A percentile compares a stretch with the other conserved stretches of the same genome.
Conservation (phyloP, 805 yeast genomes). For the Teunomyces cretensis region DNA sequence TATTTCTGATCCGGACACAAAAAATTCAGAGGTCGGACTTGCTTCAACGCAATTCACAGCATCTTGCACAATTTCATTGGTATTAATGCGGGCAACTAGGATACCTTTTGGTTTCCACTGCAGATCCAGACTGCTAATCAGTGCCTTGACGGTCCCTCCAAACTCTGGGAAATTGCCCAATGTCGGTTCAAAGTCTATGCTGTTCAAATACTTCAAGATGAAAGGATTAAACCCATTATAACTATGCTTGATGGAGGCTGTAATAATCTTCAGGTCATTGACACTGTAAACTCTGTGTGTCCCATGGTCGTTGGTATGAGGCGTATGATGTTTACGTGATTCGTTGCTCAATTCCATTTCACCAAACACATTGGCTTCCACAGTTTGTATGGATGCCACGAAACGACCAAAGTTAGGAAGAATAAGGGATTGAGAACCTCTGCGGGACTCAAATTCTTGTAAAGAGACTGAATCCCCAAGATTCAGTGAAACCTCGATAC, state of each 20-base stretch:
- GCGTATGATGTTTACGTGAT: slow-evolving; percentile 14
- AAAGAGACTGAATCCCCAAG: slow-evolving; percentile 12
- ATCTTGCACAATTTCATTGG: slow-evolving; percentile 31
- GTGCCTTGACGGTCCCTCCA: slow-evolving; percentile 38
- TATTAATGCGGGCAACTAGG: slow-evolving; percentile 59
- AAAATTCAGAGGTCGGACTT: slow-evolving; percentile 61
- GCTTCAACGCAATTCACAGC: slow-evolving; percentile 56
- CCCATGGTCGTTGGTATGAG: slow-evolving; percentile 15
- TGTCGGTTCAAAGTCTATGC: slow-evolving; percentile 54
- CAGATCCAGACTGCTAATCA: background rate
- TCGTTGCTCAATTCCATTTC: slow-evolving; percentile 41
- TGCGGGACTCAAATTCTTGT: slow-evolving; percentile 11
- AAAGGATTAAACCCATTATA: slow-evolving; percentile 69
- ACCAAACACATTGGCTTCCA: slow-evolving; percentile 43
- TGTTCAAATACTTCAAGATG: slow-evolving; percentile 55
- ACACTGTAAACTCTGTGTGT: slow-evolving; percentile 26
- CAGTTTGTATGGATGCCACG: slow-evolving; percentile 39
- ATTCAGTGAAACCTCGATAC: slow-evolving; percentile 12
- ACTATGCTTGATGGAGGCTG: slow-evolving; percentile 48
- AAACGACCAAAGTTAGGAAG: slow-evolving; percentile 30
- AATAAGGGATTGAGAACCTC: slow-evolving; percentile 24
- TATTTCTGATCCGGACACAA: slow-evolving; percentile 75
- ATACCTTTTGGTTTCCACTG: slow-evolving; percentile 43
- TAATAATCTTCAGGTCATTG: slow-evolving; percentile 28
- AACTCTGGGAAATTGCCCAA: slow-evolving; percentile 66